phyloP scores from a whole-genome alignment of 2,329 filamentous ascomycete genomes.

The Colletotrichum spinosum region DNA sequence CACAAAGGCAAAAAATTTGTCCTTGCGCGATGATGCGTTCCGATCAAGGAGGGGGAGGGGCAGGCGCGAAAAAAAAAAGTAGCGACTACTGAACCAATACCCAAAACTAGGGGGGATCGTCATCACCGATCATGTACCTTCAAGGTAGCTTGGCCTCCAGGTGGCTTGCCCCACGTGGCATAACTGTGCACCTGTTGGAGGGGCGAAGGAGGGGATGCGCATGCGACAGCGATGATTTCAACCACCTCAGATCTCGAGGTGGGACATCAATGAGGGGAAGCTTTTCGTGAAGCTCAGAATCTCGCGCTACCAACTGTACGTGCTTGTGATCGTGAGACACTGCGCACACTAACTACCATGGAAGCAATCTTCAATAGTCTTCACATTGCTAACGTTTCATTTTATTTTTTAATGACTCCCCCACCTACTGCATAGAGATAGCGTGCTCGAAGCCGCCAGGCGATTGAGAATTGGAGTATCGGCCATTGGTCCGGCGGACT shows the following conservation, averaged over 20 bases:
- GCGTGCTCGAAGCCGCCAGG: background rate
- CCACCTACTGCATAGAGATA: conserved; percentile 23
- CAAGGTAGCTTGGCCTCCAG: conserved; percentile 2
- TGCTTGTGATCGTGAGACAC: no score
- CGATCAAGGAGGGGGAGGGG: conserved; percentile 37
- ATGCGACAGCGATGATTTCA: conserved; percentile 20
- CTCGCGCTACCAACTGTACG: no score
- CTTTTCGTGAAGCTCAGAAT: background rate
- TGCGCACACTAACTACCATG: no score
- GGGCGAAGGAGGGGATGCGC: conserved; percentile 5
- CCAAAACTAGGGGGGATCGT: background rate
- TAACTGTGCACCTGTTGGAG: conserved; percentile 5
- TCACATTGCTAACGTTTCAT: background rate
- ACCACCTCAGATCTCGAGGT: background rate
- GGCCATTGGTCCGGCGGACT: conserved; percentile 23
- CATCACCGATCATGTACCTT: conserved; percentile 9
- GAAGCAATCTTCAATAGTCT: no score
- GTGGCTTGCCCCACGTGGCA: conserved; percentile 29
- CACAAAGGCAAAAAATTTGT: conserved; percentile 27
- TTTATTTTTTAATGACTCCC: background rate
- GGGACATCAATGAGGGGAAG: conserved; percentile 16
- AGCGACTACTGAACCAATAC: conserved; percentile 21
- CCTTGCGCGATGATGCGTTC: conserved; percentile 35
- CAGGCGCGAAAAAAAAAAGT: conserved; percentile 19
- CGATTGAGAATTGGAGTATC: conserved; percentile 21